These are phyloP conservation scores for Cordyceps tenuipes DNA, from an alignment of 2,329 filamentous ascomycete genomes.

Conservation along the genomic window DNA sequence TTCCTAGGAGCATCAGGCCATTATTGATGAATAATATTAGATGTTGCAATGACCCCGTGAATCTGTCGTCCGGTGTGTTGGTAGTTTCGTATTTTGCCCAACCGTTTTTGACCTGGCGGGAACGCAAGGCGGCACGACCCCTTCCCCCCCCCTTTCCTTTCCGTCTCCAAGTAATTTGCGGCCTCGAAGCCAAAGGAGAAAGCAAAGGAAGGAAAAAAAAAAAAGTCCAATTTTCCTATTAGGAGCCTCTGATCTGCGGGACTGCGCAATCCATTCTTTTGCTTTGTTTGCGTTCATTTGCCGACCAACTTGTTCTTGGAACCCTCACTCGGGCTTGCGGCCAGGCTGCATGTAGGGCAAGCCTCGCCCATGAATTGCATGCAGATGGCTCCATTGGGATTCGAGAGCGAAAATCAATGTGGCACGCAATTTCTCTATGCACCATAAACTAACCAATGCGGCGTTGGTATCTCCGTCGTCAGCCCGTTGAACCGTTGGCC, in stretches of 20 bases:
- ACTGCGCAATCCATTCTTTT: neutral
- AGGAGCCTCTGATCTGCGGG: neutral
- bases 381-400: neutral
- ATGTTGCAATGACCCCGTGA: no score
- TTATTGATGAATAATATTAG: no score
- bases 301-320: neutral
- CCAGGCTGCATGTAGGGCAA: neutral
- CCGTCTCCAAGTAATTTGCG: neutral
- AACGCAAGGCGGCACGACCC: neutral
- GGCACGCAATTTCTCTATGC: neutral
- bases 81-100: no score
- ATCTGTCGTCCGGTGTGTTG: no score
- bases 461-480: neutral
- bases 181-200: neutral
- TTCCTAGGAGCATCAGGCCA: neutral
- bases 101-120: no score
- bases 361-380: neutral
- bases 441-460: no score
- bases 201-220: neutral
- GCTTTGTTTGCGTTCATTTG: neutral
- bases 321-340: neutral
- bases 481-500: neutral
- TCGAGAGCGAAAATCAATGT: neutral
- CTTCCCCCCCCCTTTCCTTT: neutral
- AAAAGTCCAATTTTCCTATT: neutral